A percentile compares a stretch with the other conserved stretches of the same genome.
Conservation (phyloP, 2,329 filamentous ascomycete species). For the Chrysosporium keratinophilum region DNA sequence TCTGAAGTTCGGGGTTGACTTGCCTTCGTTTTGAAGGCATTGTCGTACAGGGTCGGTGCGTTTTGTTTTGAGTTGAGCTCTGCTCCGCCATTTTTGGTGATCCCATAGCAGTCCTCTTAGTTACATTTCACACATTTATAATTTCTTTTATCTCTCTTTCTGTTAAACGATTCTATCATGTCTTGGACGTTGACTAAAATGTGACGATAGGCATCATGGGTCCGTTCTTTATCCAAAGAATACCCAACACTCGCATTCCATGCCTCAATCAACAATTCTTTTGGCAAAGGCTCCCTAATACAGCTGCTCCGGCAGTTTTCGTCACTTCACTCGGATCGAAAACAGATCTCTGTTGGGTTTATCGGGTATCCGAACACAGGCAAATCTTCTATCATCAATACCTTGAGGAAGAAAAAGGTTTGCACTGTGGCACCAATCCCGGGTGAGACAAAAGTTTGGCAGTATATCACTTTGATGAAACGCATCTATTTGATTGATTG, state of each 20-base stretch:
- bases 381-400: conserved; percentile 97
- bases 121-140: conserved; percentile 81
- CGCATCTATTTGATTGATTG: conserved; percentile 93
- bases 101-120: conserved; percentile 85
- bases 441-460: conserved; percentile 96
- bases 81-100: conserved; percentile 53
- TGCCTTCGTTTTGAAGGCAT: conserved; percentile 77
- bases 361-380: conserved; percentile 89
- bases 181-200: conserved; percentile 20
- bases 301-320: conserved; percentile 88
- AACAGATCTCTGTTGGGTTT: conserved; percentile 87
- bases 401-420: conserved; percentile 84
- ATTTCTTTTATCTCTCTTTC: conserved; percentile 20
- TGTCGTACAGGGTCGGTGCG: conserved; percentile 67
- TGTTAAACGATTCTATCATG: conserved; percentile 6
- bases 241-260: conserved; percentile 93
- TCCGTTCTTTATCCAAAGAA: conserved; percentile 75
- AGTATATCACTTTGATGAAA: conserved; percentile 93
- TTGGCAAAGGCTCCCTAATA: conserved; percentile 91
- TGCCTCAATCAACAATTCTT: conserved; percentile 87
- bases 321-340: conserved; percentile 74
- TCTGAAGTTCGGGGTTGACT: conserved; percentile 56
- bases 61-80: conserved; percentile 97
- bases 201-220: conserved; percentile 71
- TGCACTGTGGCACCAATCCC: conserved; percentile 90